These are phyloP conservation scores for Lipomyces chichibuensis DNA, from an alignment of 805 yeast species.

Conservation along the genomic window DNA sequence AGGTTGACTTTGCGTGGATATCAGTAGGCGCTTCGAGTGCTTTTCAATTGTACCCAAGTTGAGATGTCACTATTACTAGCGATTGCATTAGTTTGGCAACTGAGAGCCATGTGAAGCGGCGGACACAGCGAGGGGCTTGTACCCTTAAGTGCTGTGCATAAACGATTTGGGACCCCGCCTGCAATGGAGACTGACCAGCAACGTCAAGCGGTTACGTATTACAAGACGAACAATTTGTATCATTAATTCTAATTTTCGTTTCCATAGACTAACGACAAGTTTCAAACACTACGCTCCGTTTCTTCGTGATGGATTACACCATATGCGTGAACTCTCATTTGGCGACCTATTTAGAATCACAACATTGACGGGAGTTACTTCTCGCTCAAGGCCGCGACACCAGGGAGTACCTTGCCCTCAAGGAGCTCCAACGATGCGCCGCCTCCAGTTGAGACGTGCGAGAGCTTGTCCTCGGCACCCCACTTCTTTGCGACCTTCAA, in stretches of 20 bases:
- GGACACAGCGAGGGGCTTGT: too few relatives aligned
- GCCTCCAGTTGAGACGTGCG: constrained; percentile 99
- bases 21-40: too few relatives aligned
- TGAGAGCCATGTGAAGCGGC: too few relatives aligned
- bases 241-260: background rate
- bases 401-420: constrained; percentile 98
- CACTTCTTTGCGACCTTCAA: constrained; percentile 80
- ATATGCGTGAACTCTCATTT: background rate
- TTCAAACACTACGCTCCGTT: background rate
- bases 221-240: background rate
- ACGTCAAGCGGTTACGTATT: too few relatives aligned
- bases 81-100: too few relatives aligned
- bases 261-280: background rate
- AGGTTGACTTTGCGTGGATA: background rate
- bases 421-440: constrained; percentile 98
- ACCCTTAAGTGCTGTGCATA: too few relatives aligned
- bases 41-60: too few relatives aligned
- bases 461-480: constrained; percentile 93
- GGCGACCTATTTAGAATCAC: constrained; percentile 21
- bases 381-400: constrained; percentile 89
- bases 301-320: background rate
- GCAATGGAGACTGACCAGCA: too few relatives aligned
- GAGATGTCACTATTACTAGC: too few relatives aligned
- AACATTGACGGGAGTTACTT: constrained; percentile 46
- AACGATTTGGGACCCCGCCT: too few relatives aligned